Base-by-base conservation (phyloP, 2,329 filamentous ascomycete species). In the Trichophyton equinum region DNA sequence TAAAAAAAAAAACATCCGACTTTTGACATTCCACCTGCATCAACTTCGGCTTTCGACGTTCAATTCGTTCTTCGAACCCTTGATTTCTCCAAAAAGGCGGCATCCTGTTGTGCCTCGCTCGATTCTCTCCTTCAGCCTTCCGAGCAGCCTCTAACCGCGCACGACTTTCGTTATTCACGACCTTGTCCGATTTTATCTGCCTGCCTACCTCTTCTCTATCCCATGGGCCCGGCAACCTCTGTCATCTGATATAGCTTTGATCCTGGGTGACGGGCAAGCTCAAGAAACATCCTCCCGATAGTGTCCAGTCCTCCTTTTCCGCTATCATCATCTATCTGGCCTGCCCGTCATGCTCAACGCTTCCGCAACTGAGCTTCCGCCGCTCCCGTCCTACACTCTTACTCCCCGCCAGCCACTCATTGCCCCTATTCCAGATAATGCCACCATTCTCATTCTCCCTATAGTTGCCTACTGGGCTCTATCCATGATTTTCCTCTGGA, bases 381-480 rank as follows among this genome's bases (percentile, higher is more conserved):
- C 91, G 59, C 85, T 97, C 51, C 92, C 94, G 57, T 75, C 81
- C n/a, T 96, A 95, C 78, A 84, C 83, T 25, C 78, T 94, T 61
- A 79, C 79, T 65, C 84, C 85, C 7, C 83, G 87, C 53, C 81
- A 85, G 64, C 84, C 90, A 61, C 79, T 96, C 60, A 73, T 96
- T 62, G 78, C 89, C 47, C 87, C 86, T 74, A 81, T 95, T 18
- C 84, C 91, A 62, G 94, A 99, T 76, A 86, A 87, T 69, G 85
- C 88, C 74, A 78, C 96, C 30, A 84, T 88, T 53, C 79, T 95
- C 62, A 73, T 91, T 55, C 77, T 88, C 13, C 91, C 91, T 33
- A 82, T 96, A 63, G 72, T 89, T 68, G 88, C 87, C 62, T 99
- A 99, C 81, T 99, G 94, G 94, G 75, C 78, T 22, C 76, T 95